Evolutionary conservation across 257 asterid species (phyloP).

Genomic region (Plantago ovata): DNA sequence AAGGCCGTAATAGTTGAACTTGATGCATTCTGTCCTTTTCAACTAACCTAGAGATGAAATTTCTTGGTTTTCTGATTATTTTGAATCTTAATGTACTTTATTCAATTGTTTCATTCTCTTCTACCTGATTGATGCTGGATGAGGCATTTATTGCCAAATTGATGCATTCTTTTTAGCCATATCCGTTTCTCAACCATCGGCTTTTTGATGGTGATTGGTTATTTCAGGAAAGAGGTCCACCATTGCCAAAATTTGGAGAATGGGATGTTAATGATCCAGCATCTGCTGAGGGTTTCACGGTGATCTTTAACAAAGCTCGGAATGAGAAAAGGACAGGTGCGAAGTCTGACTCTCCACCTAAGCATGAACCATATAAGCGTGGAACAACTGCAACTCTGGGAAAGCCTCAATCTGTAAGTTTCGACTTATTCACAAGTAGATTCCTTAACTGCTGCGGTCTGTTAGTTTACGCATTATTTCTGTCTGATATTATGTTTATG

Average conservation of each 20-base stretch:
- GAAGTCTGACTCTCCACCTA: constrained; percentile 51
- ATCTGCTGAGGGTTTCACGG: constrained; percentile 69
- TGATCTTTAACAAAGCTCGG: constrained; percentile 62
- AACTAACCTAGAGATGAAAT: too few relatives aligned
- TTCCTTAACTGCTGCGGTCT: not conserved
- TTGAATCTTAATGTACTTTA: too few relatives aligned
- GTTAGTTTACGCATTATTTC: not conserved
- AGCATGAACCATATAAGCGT: constrained; percentile 40
- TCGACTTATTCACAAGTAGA: not conserved
- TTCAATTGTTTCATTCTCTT: too few relatives aligned
- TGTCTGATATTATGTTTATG: not conserved
- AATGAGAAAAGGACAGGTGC: constrained; percentile 57
- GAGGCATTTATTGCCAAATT: not conserved
- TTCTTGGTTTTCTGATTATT: too few relatives aligned
- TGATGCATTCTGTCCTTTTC: too few relatives aligned
- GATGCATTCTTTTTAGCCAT: not conserved
- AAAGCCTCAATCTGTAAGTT: constrained; percentile 67
- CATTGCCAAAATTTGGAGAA: constrained; percentile 69
- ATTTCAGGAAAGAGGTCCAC: constrained; percentile 45
- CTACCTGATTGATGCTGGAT: too few relatives aligned
- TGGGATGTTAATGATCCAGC: constrained; percentile 77
- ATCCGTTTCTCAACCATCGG: not conserved
- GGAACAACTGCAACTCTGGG: constrained; percentile 53
- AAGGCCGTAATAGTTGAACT: too few relatives aligned
- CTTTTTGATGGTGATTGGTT: constrained; percentile 2